phyloP scores from a whole-genome alignment of 2,329 filamentous ascomycete genomes.

The Aspergillus phoenicis region DNA sequence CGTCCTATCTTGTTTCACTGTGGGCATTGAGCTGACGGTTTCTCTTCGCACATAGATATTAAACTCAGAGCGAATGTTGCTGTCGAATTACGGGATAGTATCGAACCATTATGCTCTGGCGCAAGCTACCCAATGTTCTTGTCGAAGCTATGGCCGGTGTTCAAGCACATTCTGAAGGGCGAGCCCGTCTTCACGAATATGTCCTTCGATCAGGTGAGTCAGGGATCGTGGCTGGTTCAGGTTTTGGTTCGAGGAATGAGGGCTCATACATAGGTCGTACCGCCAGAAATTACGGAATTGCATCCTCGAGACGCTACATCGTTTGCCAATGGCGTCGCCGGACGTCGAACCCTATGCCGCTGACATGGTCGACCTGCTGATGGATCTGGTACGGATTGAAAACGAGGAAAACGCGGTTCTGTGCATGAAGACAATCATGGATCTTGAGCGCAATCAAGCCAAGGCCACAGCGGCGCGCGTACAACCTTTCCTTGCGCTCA shows the following conservation, averaged over 20 bases:
- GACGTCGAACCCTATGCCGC: slow-evolving; percentile 88
- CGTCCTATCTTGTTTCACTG: background rate
- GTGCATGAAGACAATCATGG: slow-evolving; percentile 97
- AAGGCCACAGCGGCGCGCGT: slow-evolving; percentile 81
- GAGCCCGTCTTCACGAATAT: slow-evolving; percentile 89
- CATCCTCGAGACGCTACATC: slow-evolving; percentile 90
- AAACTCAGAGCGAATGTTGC: slow-evolving; percentile 81
- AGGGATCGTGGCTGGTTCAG: slow-evolving; percentile 1
- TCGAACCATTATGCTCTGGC: slow-evolving; percentile 80
- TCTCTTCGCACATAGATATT: slow-evolving; percentile 62
- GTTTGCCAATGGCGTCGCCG: slow-evolving; percentile 72
- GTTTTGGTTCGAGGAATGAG: background rate
- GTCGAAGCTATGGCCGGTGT: slow-evolving; percentile 83
- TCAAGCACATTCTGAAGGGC: slow-evolving; percentile 80
- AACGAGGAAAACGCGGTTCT: slow-evolving; percentile 99
- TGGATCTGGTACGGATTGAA: slow-evolving; percentile 83
- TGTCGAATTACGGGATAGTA: slow-evolving; percentile 82
- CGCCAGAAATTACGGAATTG: slow-evolving; percentile 82
- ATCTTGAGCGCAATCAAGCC: slow-evolving; percentile 89
- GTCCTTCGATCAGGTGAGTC: slow-evolving; percentile 79
- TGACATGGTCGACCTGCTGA: slow-evolving; percentile 86
- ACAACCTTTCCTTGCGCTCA: slow-evolving; percentile 85
- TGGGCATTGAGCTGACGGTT: background rate
- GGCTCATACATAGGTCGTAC: slow-evolving; percentile 2
- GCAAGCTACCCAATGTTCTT: slow-evolving; percentile 79